Base-by-base conservation (phyloP, 345 rosid species). In the Gossypium raimondii region DNA sequence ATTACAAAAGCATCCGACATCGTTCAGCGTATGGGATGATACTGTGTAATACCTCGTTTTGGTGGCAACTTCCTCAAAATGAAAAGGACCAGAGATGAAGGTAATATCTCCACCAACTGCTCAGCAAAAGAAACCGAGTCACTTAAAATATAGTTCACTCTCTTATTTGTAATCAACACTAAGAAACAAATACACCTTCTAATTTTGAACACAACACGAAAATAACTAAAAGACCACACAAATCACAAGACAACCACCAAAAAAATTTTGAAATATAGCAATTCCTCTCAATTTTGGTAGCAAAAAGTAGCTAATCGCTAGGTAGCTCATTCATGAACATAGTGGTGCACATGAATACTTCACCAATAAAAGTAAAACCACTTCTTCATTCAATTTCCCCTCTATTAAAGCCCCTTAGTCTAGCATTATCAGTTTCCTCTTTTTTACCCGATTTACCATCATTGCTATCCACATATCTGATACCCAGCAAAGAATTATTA, bases 11-110 rank as follows among this genome's bases (percentile, higher is more conserved):
- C 34, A 24, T 22, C 29, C 9, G 29, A 11, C 67, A 52, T 52
- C 67, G 9, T 9, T 92, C 86, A 90, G 72, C 92, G 90, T 25
- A 94, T 88, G 48, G 88, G 92, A 81, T 89, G 90, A 78, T 94
- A 92, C 60, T 92, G 97, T 11, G 98, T 88, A 70, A 87, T 85
- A 17, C 91, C 90, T 38, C 98, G 90, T 81, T 86, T 94, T 16
- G 98, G 96, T 51, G 98, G 98, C 81, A 94, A 78, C 87, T 94
- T 94, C 86, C 98, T 87, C 85, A 94, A 80, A 73, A 94, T 89
- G 86, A 88, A 90, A 48, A 92, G 97, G 72, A 92, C 97, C 85
- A 94, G 76, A 7, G 89, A 81, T 12, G 97, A 94, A 16, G 98
- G 98, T 75, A 92, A 69, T 79, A 94, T 89, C 90, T 92, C 98